Conservation (phyloP, 192 early-diverging fungal genomes). For the Backusella westeae region DNA sequence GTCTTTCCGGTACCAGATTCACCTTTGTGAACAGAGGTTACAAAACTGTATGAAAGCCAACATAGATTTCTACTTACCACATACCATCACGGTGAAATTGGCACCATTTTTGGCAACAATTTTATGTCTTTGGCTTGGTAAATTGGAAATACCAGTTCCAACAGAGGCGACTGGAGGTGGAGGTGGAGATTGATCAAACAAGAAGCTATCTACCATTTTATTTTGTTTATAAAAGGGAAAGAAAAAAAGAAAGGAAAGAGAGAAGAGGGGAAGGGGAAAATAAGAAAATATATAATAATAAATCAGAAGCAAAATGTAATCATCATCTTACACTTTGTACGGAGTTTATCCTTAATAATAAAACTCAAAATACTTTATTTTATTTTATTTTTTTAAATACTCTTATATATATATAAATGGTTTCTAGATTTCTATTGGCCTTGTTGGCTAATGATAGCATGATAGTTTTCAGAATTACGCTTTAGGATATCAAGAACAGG, state of each 20-base stretch:
- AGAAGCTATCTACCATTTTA: background rate
- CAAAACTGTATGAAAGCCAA: no score
- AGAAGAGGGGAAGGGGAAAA: background rate
- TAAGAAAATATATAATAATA: background rate
- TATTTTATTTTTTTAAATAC: slow-evolving; percentile 2
- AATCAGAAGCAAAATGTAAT: background rate
- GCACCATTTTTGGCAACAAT: slow-evolving; percentile 91
- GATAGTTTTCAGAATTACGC: slow-evolving; percentile 92
- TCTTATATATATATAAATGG: background rate
- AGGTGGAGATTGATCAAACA: background rate
- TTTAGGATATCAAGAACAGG: slow-evolving; percentile 96
- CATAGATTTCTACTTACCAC: slow-evolving; percentile 55
- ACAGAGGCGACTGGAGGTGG: slow-evolving; percentile 15
- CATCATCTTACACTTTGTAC: background rate
- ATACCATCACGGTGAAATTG: slow-evolving; percentile 96
- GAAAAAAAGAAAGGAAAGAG: background rate
- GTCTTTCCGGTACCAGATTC: slow-evolving; percentile 96
- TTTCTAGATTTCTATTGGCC: slow-evolving; percentile 2
- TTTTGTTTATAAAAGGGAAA: background rate
- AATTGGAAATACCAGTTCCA: slow-evolving; percentile 83
- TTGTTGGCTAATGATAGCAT: slow-evolving; percentile 42
- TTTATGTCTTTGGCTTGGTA: slow-evolving; percentile 90
- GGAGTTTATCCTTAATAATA: background rate
- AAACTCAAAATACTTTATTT: background rate
- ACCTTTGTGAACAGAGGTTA: slow-evolving; percentile 43